These are phyloP conservation scores for Blastomyces gilchristii DNA, from an alignment of 2,329 filamentous ascomycete genomes.

Conservation along the genomic window DNA sequence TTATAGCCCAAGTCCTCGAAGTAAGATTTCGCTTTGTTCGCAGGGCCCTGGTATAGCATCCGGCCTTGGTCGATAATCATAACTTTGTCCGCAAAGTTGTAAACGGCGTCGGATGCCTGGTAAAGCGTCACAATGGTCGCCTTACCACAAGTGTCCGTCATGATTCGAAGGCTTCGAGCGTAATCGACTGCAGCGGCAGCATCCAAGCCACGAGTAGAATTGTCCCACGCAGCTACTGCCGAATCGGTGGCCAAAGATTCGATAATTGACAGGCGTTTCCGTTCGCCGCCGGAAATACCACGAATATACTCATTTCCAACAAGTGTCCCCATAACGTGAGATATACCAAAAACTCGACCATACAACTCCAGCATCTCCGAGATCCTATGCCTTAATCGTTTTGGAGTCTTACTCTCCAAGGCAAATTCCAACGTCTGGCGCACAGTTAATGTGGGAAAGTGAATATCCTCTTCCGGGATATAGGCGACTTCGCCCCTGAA, in stretches of 20 bases:
- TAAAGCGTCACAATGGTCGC: conserved; percentile 59
- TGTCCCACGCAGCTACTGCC: conserved; percentile 65
- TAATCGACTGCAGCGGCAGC: conserved; percentile 58
- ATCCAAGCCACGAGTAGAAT: conserved; percentile 59
- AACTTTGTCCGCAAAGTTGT: conserved; percentile 63
- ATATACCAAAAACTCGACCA: conserved; percentile 58
- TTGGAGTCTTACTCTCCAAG: conserved; percentile 74
- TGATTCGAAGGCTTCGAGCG: conserved; percentile 51
- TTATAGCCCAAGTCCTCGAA: conserved; percentile 54
- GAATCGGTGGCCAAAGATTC: conserved; percentile 70
- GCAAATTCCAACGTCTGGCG: conserved; percentile 80
- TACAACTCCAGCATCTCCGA: conserved; percentile 38
- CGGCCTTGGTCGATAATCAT: conserved; percentile 60
- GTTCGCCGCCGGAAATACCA: conserved; percentile 68
- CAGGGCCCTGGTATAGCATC: conserved; percentile 51
- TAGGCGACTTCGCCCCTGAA: conserved; percentile 77
- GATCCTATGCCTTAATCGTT: conserved; percentile 54
- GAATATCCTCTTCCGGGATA: conserved; percentile 75
- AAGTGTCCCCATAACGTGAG: conserved; percentile 72
- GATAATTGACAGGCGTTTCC: conserved; percentile 72
- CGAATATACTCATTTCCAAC: conserved; percentile 74
- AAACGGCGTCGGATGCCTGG: conserved; percentile 55
- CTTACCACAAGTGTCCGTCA: conserved; percentile 60
- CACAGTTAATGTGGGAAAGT: conserved; percentile 75
- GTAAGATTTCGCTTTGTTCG: conserved; percentile 47